A percentile compares a stretch with the other conserved stretches of the same genome.
phyloP scores from a whole-genome alignment of 1,284 basidiomycete species.

The Ceratobasidium theobromae region DNA sequence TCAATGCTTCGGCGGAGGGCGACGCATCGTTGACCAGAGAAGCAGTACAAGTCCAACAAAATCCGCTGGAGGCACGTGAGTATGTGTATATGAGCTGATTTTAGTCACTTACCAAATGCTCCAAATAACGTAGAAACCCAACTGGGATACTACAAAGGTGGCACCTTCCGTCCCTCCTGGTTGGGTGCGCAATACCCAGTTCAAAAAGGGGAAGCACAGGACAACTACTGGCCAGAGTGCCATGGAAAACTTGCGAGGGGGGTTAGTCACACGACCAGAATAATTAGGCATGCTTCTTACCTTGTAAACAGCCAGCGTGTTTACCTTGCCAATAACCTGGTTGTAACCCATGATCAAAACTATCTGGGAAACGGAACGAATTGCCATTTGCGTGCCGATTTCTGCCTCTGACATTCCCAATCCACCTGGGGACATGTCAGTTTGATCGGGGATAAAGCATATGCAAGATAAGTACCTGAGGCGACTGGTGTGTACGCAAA shows the following conservation, averaged over 20 bases:
- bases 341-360: conserved; percentile 33
- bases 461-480: conserved; percentile 24
- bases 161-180: background rate
- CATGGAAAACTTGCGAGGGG: conserved; percentile 33
- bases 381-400: conserved; percentile 38
- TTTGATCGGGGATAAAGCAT: background rate
- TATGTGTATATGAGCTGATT: background rate
- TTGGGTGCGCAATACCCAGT: conserved; percentile 33
- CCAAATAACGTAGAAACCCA: conserved; percentile 34
- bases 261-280: conserved; percentile 4
- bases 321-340: background rate
- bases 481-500: conserved; percentile 39
- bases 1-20: conserved; percentile 35
- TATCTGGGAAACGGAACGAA: conserved; percentile 37
- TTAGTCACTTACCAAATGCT: conserved; percentile 2
- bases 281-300: background rate
- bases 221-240: conserved; percentile 34
- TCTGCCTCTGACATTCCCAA: conserved; percentile 38
- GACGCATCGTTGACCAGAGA: conserved; percentile 35
- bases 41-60: conserved; percentile 20
- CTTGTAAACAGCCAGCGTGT: conserved; percentile 9
- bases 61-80: background rate
- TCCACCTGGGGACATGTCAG: conserved; percentile 33
- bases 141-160: conserved; percentile 12
- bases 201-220: conserved; percentile 35